Evolutionary conservation across 768 basidiomycete genomes (phyloP), one percentile per base, ranked within the genome.

Genomic region (Galerina sulciceps): DNA sequence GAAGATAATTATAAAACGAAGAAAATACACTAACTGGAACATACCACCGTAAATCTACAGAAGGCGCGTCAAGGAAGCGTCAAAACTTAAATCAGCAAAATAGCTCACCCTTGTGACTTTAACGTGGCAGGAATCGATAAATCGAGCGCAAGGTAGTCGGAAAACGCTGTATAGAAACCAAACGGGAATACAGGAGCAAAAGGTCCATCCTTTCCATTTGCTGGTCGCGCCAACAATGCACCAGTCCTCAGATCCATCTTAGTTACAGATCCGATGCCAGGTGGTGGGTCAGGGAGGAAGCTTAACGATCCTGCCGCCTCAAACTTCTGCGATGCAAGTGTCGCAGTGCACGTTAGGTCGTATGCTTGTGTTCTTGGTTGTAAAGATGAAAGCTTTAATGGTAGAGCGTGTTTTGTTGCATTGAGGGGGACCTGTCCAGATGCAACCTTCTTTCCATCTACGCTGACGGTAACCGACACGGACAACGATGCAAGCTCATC

Each of bases 111-210:
- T 78, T 71, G 79, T 59, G 76, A 34, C 72, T 84, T 85, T 42
- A 91, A 76, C 50, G 80, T 78, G 53, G 85, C 67, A 69, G 86
- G 74, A 42, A 89, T 75, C 5, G 81, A 69, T 1, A 85, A 65
- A 66, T 91, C 85, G 6, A 73, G 66, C 2, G 74, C 79, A 14
- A 91, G 73, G 57, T 85, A 86, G 14, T 70, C 69, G 40, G 80
- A 82, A 46, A 89, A 87, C 5, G 78, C 70, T 0, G 90, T 85
- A 63, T 91, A 93, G 70, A 89, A 93, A 0, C 91, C 91, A 44
- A 90, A 81, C 0, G 92, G 90, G 56, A 93, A 81, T 1, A 89
- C 77, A 0, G 84, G 81, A 20, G 81, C 77, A 60, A 81, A 87
- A 6, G 71, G 60, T 10, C 82, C 81, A 9, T 76, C 77, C 43